Percentiles rank a stretch among this genome's conserved stretches.
These are phyloP conservation scores for Apiospora pterosperma DNA, from an alignment of 2,329 filamentous ascomycete species.

Conservation along the genomic window DNA sequence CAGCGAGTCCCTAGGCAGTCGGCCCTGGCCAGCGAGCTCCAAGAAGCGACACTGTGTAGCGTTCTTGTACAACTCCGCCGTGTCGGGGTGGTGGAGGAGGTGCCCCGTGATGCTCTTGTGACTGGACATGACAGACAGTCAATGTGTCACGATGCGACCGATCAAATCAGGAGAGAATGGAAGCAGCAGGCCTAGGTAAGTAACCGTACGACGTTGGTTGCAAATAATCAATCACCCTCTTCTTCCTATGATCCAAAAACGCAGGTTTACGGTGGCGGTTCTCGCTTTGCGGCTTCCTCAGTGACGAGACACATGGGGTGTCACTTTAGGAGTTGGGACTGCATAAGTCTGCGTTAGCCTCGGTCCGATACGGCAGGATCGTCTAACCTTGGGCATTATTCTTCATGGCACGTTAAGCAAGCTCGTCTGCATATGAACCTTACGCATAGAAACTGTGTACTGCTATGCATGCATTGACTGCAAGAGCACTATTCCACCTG, in stretches of 20 bases:
- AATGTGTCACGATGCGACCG: slow-evolving; percentile 8
- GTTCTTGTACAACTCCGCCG: slow-evolving; percentile 18
- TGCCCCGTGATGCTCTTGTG: slow-evolving; percentile 3
- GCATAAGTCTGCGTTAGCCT: neutral
- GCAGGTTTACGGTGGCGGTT: neutral
- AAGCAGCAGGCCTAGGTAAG: too few relatives aligned
- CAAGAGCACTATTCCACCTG: neutral
- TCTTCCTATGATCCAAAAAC: neutral
- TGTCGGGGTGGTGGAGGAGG: slow-evolving; percentile 18
- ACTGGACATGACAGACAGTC: slow-evolving; percentile 15
- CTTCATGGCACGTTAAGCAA: neutral
- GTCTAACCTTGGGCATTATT: neutral
- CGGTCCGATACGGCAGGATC: neutral
- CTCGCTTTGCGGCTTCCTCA: neutral
- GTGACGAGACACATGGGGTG: neutral
- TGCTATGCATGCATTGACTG: too few relatives aligned
- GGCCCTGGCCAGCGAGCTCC: slow-evolving; percentile 22
- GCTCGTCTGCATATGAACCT: neutral
- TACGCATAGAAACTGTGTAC: neutral
- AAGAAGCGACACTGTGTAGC: slow-evolving; percentile 26
- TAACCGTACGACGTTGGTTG: neutral
- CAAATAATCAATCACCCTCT: neutral
- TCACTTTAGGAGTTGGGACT: neutral
- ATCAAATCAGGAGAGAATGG: neutral
- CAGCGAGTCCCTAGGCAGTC: slow-evolving; percentile 18